A percentile compares a stretch with the other conserved stretches of the same genome.
These are phyloP conservation scores for Annona cherimola DNA, from an alignment of 164 flowering plant genomes.

Conservation along the genomic window DNA sequence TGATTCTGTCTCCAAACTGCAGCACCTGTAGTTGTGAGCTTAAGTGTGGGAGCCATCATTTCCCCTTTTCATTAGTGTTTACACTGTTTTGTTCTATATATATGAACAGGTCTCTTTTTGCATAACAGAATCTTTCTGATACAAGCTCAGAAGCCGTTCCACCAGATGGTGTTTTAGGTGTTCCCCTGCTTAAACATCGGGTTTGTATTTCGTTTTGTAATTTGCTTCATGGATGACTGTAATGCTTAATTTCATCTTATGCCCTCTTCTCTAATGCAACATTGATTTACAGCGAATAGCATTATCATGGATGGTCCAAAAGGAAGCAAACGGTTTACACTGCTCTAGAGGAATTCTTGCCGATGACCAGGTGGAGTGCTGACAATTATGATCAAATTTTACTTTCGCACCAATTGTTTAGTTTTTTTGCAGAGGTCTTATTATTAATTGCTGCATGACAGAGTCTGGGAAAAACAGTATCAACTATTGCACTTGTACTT, in stretches of 20 bases:
- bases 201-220: slow-evolving; percentile 26
- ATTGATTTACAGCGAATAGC: slow-evolving; percentile 71
- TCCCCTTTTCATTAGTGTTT: no score
- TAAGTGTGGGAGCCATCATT: background rate
- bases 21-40: background rate
- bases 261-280: slow-evolving; percentile 2
- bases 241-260: background rate
- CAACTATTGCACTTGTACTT: slow-evolving; percentile 84
- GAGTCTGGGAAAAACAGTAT: slow-evolving; percentile 98
- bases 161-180: slow-evolving; percentile 75
- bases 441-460: slow-evolving; percentile 25
- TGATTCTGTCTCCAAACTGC: background rate
- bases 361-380: slow-evolving; percentile 81
- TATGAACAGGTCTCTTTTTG: background rate
- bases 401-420: background rate
- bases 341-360: slow-evolving; percentile 95
- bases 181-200: slow-evolving; percentile 86
- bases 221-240: background rate
- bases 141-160: slow-evolving; percentile 57
- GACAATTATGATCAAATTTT: background rate
- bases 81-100: slow-evolving; percentile 5
- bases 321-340: slow-evolving; percentile 58
- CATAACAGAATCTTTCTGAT: slow-evolving; percentile 69
- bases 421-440: slow-evolving; percentile 3
- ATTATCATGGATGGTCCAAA: slow-evolving; percentile 88